Base-by-base conservation (phyloP, 768 basidiomycete species). In the Psilocybe tampanensis region DNA sequence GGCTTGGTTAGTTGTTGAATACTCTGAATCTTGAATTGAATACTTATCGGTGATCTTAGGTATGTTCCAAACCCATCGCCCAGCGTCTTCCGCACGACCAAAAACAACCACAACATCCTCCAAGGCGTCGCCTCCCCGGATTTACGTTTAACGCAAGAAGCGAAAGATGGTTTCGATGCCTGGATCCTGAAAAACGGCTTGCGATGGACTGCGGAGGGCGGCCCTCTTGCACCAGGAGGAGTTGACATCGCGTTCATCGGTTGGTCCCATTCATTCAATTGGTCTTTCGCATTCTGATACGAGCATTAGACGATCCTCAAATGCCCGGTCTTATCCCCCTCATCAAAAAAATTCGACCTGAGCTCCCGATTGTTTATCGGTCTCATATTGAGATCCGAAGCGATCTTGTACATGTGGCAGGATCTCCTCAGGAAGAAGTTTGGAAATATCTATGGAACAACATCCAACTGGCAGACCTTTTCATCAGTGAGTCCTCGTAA, bases 401-500 rank as follows among this genome's bases (percentile, higher is more conserved):
- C 62, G 91, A 95, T 69, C 86, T 97, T 41, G 86, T 93, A 21
- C 90, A 94, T 70, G 79, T 85, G 22, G 75, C 85, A 21, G 89
- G 87, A 26, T 94, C 93, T 12, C 90, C 92, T 19, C 94, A 95
- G 67, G 86, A 89, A 67, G 89, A 91, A 63, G 94, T 95, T 17
- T 98, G 95, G 94, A 84, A 95, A 65, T 98, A 94, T 73, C 82
- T 98, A 13, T 97, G 90, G 89, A 88, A 92, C 64, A 94, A 92
- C 72, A 94, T 98, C 66, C 81, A 93, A 68, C 80, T 88, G 26
- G 89, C 92, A 42, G 95, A 97, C 76, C 72, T 95, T 66, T 97
- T 96, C 77, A 89, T 96, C 84, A 86, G 89, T 86, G 56, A 64
- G 81, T 74, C 32, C 15, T 47, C 33, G 3, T 4, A 6, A 8